Evolutionary conservation across 768 basidiomycete species (phyloP).

Genomic region (Galerina marginata): DNA sequence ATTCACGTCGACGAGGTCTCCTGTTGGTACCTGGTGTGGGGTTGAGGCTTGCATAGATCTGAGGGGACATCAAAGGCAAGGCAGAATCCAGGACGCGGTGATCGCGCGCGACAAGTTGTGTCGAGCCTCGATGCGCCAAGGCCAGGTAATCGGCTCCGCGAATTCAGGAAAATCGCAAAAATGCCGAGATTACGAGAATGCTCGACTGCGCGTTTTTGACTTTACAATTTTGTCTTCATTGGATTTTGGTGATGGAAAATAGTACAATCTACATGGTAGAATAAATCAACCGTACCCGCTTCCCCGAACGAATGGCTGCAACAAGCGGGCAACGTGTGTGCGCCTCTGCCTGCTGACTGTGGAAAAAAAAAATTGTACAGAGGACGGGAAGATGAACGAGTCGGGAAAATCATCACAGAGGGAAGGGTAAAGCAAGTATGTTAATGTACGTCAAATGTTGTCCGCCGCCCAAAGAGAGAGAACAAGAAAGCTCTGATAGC

Average conservation of each 20-base stretch:
- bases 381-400: not conserved
- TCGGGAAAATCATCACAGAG: conserved; percentile 5
- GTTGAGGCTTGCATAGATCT: too few species aligned
- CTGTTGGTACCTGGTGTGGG: too few species aligned
- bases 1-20: too few species aligned
- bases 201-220: too few species aligned
- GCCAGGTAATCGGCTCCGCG: too few species aligned
- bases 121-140: too few species aligned
- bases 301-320: not conserved
- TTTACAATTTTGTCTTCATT: too few species aligned
- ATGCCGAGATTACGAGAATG: too few species aligned
- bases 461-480: conserved; percentile 26
- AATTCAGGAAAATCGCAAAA: too few species aligned
- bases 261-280: conserved; percentile 6
- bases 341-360: conserved; percentile 1
- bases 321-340: conserved; percentile 13
- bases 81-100: too few species aligned
- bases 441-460: conserved; percentile 12
- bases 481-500: conserved; percentile 3
- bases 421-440: conserved; percentile 4
- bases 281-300: not conserved
- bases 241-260: not conserved
- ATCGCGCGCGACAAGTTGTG: too few species aligned
- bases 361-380: not conserved
- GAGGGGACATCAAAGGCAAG: too few species aligned